Conservation (phyloP, 768 basidiomycete genomes). For the Rhodosporidiobolus odoratus region DNA sequence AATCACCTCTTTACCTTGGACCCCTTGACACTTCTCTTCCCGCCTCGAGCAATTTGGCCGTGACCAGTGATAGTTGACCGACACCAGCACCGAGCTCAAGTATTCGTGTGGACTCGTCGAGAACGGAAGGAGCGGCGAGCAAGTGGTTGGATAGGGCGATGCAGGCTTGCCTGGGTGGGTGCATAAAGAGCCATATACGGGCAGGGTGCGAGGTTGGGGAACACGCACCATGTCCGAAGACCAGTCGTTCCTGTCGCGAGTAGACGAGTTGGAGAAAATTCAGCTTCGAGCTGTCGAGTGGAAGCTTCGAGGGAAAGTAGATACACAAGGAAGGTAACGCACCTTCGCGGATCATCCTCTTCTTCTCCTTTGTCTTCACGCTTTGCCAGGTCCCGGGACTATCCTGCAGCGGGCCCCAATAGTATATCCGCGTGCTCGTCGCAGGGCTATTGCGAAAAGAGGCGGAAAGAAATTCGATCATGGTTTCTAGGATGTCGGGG, state of each 20-base stretch:
- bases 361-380: constrained; percentile 26
- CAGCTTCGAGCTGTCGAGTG: too few relatives aligned
- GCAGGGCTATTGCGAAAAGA: background rate
- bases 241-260: constrained; percentile 17
- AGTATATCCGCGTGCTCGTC: constrained; percentile 19
- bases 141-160: constrained; percentile 36
- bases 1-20: too few relatives aligned
- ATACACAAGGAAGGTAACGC: background rate
- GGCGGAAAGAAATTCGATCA: constrained; percentile 25
- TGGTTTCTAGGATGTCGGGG: constrained; percentile 24
- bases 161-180: constrained; percentile 32
- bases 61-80: constrained; percentile 27
- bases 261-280: too few relatives aligned
- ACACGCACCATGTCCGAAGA: constrained; percentile 26
- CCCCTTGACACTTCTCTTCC: background rate
- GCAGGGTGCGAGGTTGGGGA: too few relatives aligned
- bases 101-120: background rate
- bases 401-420: constrained; percentile 10
- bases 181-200: too few relatives aligned
- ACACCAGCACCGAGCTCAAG: constrained; percentile 35
- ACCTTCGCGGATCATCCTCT: constrained; percentile 31
- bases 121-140: background rate
- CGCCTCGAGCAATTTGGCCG: background rate
- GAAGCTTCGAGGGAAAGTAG: too few relatives aligned
- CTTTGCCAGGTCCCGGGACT: background rate